phyloP scores from a whole-genome alignment of 805 yeast species.

The Yarrowia hollandica region DNA sequence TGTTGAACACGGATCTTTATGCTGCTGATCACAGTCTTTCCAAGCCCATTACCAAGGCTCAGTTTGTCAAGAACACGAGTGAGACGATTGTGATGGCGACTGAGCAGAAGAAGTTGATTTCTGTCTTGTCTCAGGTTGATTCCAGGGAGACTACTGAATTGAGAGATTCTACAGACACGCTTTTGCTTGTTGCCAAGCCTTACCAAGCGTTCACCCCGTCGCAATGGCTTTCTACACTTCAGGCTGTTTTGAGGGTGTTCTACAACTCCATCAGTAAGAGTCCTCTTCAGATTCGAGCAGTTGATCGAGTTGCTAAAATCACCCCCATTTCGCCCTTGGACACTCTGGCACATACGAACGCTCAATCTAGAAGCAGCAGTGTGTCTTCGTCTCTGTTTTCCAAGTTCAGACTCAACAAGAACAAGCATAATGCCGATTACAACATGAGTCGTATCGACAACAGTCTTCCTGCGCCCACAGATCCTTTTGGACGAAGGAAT shows the following conservation, averaged over 20 bases:
- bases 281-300: slow-evolving; percentile 31
- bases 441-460: slow-evolving; percentile 19
- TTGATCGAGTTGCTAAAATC: slow-evolving; percentile 13
- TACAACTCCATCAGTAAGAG: slow-evolving; percentile 37
- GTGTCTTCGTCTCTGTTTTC: neutral
- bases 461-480: slow-evolving; percentile 1
- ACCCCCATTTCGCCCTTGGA: slow-evolving; percentile 2
- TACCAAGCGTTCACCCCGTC: slow-evolving; percentile 30
- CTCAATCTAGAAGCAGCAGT: neutral
- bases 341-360: slow-evolving; percentile 1
- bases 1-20: slow-evolving; percentile 77
- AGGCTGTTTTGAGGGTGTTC: slow-evolving; percentile 34
- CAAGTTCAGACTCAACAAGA: slow-evolving; percentile 18
- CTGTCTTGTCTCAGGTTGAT: neutral
- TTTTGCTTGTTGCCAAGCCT: slow-evolving; percentile 31
- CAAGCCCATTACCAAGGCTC: slow-evolving; percentile 45
- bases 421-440: neutral
- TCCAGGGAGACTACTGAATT: neutral
- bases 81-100: slow-evolving; percentile 44
- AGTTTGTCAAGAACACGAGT: slow-evolving; percentile 53
- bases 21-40: slow-evolving; percentile 46
- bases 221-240: slow-evolving; percentile 37
- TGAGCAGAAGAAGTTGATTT: slow-evolving; percentile 36
- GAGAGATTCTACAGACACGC: slow-evolving; percentile 30
- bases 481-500: slow-evolving; percentile 31